Evolutionary conservation across 2,329 filamentous ascomycete species (phyloP).

Genomic region (Alternaria sp.): DNA sequence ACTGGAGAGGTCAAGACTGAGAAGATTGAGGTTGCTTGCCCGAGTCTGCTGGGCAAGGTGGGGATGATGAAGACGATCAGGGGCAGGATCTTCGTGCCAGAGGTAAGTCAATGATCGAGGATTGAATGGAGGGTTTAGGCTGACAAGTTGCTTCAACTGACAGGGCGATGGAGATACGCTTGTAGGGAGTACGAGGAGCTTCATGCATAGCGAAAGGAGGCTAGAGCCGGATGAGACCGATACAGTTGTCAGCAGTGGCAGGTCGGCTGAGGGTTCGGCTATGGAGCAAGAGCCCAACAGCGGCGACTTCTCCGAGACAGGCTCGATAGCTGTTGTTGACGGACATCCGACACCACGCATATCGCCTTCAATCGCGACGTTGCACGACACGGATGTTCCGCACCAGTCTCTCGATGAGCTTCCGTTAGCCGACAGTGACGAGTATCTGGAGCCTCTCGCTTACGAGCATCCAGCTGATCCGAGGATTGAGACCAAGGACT

Average conservation of each 20-base stretch:
- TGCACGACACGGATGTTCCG: neutral
- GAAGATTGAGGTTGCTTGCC: neutral
- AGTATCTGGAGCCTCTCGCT: neutral
- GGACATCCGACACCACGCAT: neutral
- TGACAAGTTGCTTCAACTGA: neutral
- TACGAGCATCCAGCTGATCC: neutral
- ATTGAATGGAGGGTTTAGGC: neutral
- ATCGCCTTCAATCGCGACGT: neutral
- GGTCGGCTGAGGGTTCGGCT: neutral
- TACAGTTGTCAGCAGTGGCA: neutral
- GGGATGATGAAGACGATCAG: neutral
- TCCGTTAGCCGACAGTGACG: neutral
- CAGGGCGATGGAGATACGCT: conserved; percentile 2
- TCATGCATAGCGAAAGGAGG: neutral
- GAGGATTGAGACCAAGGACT: neutral
- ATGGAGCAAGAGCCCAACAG: neutral
- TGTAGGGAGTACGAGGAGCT: neutral
- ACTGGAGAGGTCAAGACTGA: neutral
- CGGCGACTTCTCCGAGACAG: neutral
- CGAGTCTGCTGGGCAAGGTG: neutral
- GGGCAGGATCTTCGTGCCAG: neutral
- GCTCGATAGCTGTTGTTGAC: neutral
- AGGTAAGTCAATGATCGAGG: neutral
- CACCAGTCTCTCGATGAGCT: neutral
- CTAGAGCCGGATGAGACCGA: neutral